These are phyloP conservation scores for Pascua sp. DNA, from an alignment of 1,284 basidiomycete genomes.

Conservation along the genomic window DNA sequence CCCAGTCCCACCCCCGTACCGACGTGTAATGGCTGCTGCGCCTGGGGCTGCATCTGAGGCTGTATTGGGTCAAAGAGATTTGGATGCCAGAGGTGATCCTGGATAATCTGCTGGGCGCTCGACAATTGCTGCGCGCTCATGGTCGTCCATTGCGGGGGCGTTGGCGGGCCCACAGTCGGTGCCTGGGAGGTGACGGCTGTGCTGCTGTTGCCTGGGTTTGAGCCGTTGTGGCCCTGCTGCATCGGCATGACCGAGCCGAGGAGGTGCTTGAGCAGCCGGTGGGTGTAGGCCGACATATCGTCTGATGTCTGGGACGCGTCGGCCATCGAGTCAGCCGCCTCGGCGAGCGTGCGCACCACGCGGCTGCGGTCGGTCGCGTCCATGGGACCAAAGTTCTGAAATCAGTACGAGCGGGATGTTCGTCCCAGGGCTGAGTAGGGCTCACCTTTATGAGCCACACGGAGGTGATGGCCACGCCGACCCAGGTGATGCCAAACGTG, in stretches of 20 bases:
- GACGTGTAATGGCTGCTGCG: background rate
- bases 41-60: background rate
- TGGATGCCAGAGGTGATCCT: conserved; percentile 25
- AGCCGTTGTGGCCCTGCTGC: background rate
- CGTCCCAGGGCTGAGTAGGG: background rate
- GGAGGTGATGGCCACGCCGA: conserved; percentile 22
- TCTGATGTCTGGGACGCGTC: conserved; percentile 21
- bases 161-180: background rate
- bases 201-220: too few relatives aligned
- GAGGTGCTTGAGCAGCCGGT: conserved; percentile 29
- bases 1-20: background rate
- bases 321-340: conserved; percentile 14
- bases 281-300: conserved; percentile 31
- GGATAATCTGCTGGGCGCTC: conserved; percentile 23
- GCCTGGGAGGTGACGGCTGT: background rate
- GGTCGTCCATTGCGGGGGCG: conserved; percentile 15
- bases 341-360: conserved; percentile 19
- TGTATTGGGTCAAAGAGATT: conserved; percentile 6
- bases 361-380: conserved; percentile 18
- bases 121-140: conserved; percentile 1
- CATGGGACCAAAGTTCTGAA: conserved; percentile 29
- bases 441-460: conserved; percentile 31
- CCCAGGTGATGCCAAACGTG: conserved; percentile 27
- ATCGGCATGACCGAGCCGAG: conserved; percentile 15
- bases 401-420: background rate